Conservation (phyloP, 2,329 filamentous ascomycete species). For the Rutstroemia sp. region DNA sequence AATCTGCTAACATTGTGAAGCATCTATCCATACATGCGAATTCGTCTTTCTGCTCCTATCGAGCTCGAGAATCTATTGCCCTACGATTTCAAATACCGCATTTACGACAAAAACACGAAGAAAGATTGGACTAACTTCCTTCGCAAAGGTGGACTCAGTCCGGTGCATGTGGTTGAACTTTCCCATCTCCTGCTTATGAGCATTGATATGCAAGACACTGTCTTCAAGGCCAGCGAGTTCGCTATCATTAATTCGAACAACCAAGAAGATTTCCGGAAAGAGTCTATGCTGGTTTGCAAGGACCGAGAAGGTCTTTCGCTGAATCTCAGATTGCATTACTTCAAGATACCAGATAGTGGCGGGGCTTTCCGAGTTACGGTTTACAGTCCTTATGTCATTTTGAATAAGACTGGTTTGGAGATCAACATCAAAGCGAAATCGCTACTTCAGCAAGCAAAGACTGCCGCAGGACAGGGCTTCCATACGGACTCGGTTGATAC, state of each 20-base stretch:
- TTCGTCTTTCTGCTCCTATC: conserved; percentile 85
- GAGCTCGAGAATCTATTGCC: conserved; percentile 92
- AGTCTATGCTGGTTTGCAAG: conserved; percentile 71
- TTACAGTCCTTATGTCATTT: conserved; percentile 87
- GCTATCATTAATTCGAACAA: conserved; percentile 90
- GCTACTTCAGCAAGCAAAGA: conserved; percentile 74
- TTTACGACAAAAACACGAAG: conserved; percentile 97
- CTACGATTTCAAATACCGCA: conserved; percentile 98
- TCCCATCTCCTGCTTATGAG: conserved; percentile 89
- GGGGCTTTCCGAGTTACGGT: conserved; percentile 94
- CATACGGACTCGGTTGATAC: conserved; percentile 39
- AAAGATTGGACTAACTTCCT: conserved; percentile 99
- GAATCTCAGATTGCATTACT: conserved; percentile 84
- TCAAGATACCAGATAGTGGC: conserved; percentile 79
- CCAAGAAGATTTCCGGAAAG: conserved; percentile 81
- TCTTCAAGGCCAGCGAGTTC: conserved; percentile 92
- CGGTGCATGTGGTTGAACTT: conserved; percentile 92
- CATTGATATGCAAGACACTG: conserved; percentile 92
- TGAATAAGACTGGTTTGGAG: conserved; percentile 91
- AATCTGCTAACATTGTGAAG: conserved; percentile 36
- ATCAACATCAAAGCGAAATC: conserved; percentile 84
- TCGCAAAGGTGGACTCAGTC: conserved; percentile 91
- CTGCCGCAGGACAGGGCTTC: conserved; percentile 74
- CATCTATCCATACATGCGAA: conserved; percentile 88
- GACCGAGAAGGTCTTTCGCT: conserved; percentile 76